These are phyloP conservation scores for Monilinia vaccinii-corymbosi DNA, from an alignment of 2,329 filamentous ascomycete species.

Conservation along the genomic window DNA sequence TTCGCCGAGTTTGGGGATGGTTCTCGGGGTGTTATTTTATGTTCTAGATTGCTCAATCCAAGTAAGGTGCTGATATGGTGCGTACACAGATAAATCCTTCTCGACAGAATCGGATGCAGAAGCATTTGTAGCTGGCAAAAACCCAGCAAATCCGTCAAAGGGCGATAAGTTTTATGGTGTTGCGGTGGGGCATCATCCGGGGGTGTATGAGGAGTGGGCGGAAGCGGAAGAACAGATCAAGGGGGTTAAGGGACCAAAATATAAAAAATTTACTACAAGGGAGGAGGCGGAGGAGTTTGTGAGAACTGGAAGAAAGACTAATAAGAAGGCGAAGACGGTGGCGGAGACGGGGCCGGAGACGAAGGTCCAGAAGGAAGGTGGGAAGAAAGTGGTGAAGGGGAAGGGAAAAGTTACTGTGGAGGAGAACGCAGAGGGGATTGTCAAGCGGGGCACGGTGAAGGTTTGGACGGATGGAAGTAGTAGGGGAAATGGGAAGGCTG, in stretches of 20 bases:
- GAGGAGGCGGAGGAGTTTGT: constrained; percentile 76
- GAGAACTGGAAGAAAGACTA: constrained; percentile 30
- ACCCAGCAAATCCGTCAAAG: constrained; percentile 24
- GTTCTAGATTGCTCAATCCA: background rate
- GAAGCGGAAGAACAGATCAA: constrained; percentile 64
- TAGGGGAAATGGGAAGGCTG: constrained; percentile 45
- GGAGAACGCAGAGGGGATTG: constrained; percentile 6
- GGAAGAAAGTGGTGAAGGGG: constrained; percentile 17
- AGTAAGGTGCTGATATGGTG: background rate
- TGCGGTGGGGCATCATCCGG: constrained; percentile 47
- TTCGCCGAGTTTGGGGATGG: background rate
- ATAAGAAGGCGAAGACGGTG: constrained; percentile 23
- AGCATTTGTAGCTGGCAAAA: constrained; percentile 59
- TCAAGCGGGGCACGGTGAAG: constrained; percentile 29
- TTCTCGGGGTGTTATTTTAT: background rate
- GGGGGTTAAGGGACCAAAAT: constrained; percentile 60
- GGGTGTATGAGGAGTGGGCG: constrained; percentile 56
- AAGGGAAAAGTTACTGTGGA: background rate
- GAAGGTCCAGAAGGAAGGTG: constrained; percentile 11
- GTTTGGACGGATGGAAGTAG: constrained; percentile 58
- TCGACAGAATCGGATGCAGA: constrained; percentile 64
- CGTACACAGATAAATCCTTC: constrained; percentile 67
- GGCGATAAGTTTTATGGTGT: constrained; percentile 49
- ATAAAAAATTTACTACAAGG: constrained; percentile 59
- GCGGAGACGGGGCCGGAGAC: constrained; percentile 18